Base-by-base conservation (phyloP, 108 stramenopile genomes). In the Chaetoceros muelleri region DNA sequence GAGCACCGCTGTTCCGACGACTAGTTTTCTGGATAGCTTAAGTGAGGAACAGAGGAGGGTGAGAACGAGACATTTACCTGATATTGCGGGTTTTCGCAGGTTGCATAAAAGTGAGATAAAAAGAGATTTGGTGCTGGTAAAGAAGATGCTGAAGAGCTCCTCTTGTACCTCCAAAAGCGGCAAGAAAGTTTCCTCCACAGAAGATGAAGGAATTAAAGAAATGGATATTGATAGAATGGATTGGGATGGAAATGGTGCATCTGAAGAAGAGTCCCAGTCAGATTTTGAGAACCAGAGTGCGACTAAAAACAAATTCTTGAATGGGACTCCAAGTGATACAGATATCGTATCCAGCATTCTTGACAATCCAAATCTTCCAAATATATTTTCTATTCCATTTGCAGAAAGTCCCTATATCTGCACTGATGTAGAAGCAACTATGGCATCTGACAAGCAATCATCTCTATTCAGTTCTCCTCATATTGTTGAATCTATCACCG, bases 11-110 rank as follows among this genome's bases (percentile, higher is more conserved):
- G 30, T 50, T 16, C n/a, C 25, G 20, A 30, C 48, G 1, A 74
- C 77, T 0, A 82, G 79, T 28, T 84, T 90, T 29, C 60, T 86
- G 31, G 89, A 90, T 28, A 57, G 72, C 17, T 47, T 90, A 16
- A 82, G 64, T 44, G 89, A 90, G 64, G 85, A 90, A 58, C 81
- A 90, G 54, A 69, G 89, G 10, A 66, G 80, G 1, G 79, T 74
- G 20, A 59, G 90, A 8, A 85, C 84, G 13, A 72, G 90, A 2
- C 79, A 80, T 53, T 52, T 93, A 28, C 90, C 90, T 2, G 72
- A 72, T 8, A 87, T 87, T 21, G 87, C 85, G 8, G 90, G 90
- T 0, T 84, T 93, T 65, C 78, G 79, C 28, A 62, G 62, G 53
- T 60, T 93, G 48, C 69, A 77, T 46, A 87, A 84, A 57, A 55